These are phyloP conservation scores for Diplodia corticola DNA, from an alignment of 2,329 filamentous ascomycete genomes.

Conservation along the genomic window DNA sequence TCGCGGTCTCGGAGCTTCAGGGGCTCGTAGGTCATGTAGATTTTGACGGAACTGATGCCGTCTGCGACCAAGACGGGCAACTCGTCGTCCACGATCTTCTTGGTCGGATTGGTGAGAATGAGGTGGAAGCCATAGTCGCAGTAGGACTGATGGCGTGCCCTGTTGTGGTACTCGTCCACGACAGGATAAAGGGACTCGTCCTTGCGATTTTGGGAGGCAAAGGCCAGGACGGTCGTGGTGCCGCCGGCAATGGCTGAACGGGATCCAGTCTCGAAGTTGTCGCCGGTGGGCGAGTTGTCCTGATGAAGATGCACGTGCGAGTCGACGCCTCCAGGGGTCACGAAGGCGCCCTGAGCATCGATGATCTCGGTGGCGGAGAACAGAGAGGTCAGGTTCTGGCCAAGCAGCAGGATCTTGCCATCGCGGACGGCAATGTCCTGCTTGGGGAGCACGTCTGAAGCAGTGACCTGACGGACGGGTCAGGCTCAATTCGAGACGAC, in stretches of 20 bases:
- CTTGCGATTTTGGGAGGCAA: conserved; percentile 55
- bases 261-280: conserved; percentile 51
- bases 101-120: conserved; percentile 50
- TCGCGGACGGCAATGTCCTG: conserved; percentile 51
- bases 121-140: conserved; percentile 61
- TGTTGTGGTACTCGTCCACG: conserved; percentile 50
- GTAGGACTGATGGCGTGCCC: conserved; percentile 50
- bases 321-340: conserved; percentile 52
- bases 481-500: neutral
- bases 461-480: conserved; percentile 29
- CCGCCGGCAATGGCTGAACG: conserved; percentile 59
- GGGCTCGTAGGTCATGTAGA: conserved; percentile 56
- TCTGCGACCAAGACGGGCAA: conserved; percentile 43
- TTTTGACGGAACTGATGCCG: conserved; percentile 52
- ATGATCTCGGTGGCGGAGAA: conserved; percentile 41
- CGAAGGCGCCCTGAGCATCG: conserved; percentile 48
- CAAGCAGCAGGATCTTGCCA: conserved; percentile 51
- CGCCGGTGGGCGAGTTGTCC: conserved; percentile 41
- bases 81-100: conserved; percentile 44
- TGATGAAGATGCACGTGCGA: conserved; percentile 53
- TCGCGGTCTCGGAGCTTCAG: conserved; percentile 48
- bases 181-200: conserved; percentile 49
- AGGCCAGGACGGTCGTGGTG: conserved; percentile 59
- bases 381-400: conserved; percentile 36
- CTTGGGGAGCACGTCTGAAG: conserved; percentile 47